A percentile compares a stretch with the other conserved stretches of the same genome.
Evolutionary conservation across 75 land plant species (phyloP).

Genomic region (Larix kaempferi): DNA sequence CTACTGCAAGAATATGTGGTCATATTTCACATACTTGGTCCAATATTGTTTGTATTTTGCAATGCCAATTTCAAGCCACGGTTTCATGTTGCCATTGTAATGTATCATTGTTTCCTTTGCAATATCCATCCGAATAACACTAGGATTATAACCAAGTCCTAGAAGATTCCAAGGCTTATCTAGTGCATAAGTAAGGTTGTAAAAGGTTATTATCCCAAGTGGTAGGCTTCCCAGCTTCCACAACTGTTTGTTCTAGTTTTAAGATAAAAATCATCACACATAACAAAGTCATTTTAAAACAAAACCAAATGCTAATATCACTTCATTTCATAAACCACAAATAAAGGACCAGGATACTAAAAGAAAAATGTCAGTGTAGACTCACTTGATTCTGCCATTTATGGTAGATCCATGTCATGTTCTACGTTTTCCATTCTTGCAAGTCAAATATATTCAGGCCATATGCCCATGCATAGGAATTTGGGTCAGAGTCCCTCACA

Average conservation of each 20-base stretch:
- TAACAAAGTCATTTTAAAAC: background rate
- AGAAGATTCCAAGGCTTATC: constrained; percentile 52
- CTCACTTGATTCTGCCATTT: constrained; percentile 54
- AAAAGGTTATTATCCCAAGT: constrained; percentile 56
- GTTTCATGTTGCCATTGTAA: constrained; percentile 62
- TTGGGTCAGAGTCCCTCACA: constrained; percentile 40
- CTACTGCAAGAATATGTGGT: constrained; percentile 48
- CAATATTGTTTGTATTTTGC: constrained; percentile 48
- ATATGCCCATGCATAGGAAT: constrained; percentile 74
- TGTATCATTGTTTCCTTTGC: constrained; percentile 52
- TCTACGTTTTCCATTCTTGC: constrained; percentile 40
- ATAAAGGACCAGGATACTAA: constrained; percentile 8
- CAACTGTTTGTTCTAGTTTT: constrained; percentile 42
- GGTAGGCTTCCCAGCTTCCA: constrained; percentile 60
- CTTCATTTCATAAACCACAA: background rate
- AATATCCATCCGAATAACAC: constrained; percentile 19
- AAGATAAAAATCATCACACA: background rate
- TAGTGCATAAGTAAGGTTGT: constrained; percentile 41
- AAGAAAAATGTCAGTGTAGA: constrained; percentile 7
- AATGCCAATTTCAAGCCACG: constrained; percentile 63
- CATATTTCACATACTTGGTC: constrained; percentile 35
- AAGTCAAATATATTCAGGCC: constrained; percentile 83
- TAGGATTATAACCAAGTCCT: constrained; percentile 50
- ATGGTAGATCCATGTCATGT: constrained; percentile 48
- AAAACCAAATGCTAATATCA: background rate